phyloP scores from a whole-genome alignment of 345 rosid genomes.

The Aegle marmelos region DNA sequence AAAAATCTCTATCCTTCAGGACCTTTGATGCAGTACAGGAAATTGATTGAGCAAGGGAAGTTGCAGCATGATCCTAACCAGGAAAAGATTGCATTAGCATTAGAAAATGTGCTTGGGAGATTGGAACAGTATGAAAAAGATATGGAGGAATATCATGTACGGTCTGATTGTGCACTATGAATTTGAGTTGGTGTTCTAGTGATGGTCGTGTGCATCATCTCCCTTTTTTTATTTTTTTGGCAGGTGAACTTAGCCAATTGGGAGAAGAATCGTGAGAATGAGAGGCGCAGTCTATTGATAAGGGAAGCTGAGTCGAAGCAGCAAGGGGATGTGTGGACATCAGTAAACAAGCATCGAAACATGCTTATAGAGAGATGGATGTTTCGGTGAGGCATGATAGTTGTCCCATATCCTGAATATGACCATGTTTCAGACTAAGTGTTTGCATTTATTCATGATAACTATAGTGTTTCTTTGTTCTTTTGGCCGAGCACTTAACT shows the following conservation, averaged over 20 bases:
- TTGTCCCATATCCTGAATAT: neutral
- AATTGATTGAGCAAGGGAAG: conserved; percentile 68
- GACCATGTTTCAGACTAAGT: neutral
- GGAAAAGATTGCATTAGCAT: conserved; percentile 65
- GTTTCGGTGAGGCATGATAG: conserved; percentile 41
- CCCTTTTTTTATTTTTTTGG: neutral
- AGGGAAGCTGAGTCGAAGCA: conserved; percentile 78
- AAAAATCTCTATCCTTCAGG: conserved; percentile 28
- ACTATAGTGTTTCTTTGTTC: neutral
- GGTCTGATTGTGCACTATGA: neutral
- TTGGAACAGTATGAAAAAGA: conserved; percentile 77
- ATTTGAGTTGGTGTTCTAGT: neutral
- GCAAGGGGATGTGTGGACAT: conserved; percentile 51
- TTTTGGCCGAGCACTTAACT: neutral
- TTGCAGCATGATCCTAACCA: conserved; percentile 73
- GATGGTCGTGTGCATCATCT: conserved; percentile 3
- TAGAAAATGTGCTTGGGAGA: conserved; percentile 65
- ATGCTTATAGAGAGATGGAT: conserved; percentile 62
- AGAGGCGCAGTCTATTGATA: conserved; percentile 61
- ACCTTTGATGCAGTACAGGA: conserved; percentile 47
- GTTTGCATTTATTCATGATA: neutral
- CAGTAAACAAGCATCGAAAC: conserved; percentile 47
- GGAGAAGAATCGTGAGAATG: conserved; percentile 77
- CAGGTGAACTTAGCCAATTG: conserved; percentile 67
- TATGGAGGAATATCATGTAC: conserved; percentile 85